Evolutionary conservation across 1,284 basidiomycete genomes (phyloP).

Genomic region (Trametes versicolor): DNA sequence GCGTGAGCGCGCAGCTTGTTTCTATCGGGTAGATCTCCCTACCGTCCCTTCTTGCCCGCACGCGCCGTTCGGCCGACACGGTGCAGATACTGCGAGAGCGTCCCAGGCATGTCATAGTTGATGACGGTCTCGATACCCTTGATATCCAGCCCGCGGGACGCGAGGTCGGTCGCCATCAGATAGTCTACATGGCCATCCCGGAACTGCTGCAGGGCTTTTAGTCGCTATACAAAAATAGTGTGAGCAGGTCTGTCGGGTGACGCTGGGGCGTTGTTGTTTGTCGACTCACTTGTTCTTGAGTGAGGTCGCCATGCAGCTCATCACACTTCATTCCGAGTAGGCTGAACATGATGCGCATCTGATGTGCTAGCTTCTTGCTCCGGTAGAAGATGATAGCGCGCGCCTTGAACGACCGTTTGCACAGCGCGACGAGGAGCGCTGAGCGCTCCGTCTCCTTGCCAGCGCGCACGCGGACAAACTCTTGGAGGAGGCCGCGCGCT

Average conservation of each 20-base stretch:
- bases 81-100: constrained; percentile 94
- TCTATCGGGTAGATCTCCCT: constrained; percentile 42
- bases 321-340: constrained; percentile 89
- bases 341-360: constrained; percentile 94
- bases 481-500: constrained; percentile 91
- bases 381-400: constrained; percentile 94
- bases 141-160: constrained; percentile 95
- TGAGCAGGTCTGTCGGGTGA: constrained; percentile 13
- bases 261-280: background rate
- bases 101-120: constrained; percentile 97
- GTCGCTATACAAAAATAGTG: constrained; percentile 68
- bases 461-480: constrained; percentile 91
- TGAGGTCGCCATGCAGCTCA: constrained; percentile 95
- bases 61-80: constrained; percentile 97
- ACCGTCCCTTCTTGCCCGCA: constrained; percentile 93
- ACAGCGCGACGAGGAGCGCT: constrained; percentile 85
- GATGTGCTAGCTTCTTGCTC: constrained; percentile 97
- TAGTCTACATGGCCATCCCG: constrained; percentile 88
- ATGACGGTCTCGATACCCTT: constrained; percentile 98
- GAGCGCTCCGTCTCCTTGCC: constrained; percentile 85
- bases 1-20: constrained; percentile 20
- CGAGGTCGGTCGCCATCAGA: constrained; percentile 95
- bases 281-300: constrained; percentile 87
- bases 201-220: constrained; percentile 88
- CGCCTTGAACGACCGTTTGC: constrained; percentile 87